Evolutionary conservation across 2,329 filamentous ascomycete genomes (phyloP).

Genomic region (Colletotrichum noveboracense): DNA sequence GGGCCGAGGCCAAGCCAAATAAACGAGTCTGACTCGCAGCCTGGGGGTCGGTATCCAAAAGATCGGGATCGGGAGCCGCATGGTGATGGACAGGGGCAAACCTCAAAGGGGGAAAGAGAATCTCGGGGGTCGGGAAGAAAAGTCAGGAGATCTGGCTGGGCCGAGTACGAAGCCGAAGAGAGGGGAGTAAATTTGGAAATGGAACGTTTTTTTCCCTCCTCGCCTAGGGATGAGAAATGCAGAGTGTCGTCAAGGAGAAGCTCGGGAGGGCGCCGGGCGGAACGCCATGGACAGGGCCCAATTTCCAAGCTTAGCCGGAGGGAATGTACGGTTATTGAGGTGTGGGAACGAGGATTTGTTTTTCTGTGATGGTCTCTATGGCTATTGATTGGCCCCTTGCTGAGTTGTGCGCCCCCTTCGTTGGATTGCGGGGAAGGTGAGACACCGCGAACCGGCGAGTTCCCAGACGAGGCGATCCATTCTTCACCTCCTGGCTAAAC

Average conservation of each 20-base stretch:
- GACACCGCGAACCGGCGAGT: constrained; percentile 6
- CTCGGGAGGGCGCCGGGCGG: constrained; percentile 3
- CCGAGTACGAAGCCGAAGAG: not conserved
- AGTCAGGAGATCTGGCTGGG: not conserved
- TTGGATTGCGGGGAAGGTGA: constrained; percentile 20
- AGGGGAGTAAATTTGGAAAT: not conserved
- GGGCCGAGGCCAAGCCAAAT: not conserved
- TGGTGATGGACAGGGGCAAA: constrained; percentile 16
- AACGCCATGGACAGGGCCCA: not conserved
- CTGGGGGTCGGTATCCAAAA: not conserved
- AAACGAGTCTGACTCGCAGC: not conserved
- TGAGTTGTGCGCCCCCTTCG: constrained; percentile 5
- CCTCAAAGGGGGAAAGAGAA: not conserved
- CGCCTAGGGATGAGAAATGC: not conserved
- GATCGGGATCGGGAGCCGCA: not conserved
- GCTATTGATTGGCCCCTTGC: constrained; percentile 13
- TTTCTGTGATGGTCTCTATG: not conserved
- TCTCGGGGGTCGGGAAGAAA: not conserved
- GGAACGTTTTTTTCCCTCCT: not conserved
- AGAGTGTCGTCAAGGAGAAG: not conserved
- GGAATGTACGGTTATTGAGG: not conserved
- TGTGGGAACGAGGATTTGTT: not conserved
- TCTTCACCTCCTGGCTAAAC: constrained; percentile 8
- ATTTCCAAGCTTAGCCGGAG: not conserved
- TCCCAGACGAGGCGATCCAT: constrained; percentile 14